phyloP scores from a whole-genome alignment of 768 basidiomycete genomes.

The Melanogaster broomeanus region DNA sequence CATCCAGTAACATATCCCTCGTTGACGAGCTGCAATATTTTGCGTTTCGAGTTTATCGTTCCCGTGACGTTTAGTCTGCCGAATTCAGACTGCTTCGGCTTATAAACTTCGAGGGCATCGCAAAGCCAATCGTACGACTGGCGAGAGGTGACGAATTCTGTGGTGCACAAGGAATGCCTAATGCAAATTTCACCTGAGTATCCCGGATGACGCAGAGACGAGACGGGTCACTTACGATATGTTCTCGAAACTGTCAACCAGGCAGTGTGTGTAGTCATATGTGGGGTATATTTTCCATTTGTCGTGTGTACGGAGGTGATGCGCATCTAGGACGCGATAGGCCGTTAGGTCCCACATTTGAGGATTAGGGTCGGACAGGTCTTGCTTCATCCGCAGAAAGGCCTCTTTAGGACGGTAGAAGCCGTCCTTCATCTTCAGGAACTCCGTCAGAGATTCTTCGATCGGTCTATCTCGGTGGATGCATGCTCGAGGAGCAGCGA shows the following conservation, averaged over 20 bases:
- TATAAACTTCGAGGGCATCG: conserved; percentile 96
- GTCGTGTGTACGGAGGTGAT: conserved; percentile 90
- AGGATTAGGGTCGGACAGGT: conserved; percentile 88
- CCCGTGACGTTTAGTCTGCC: conserved; percentile 92
- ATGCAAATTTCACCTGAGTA: neutral
- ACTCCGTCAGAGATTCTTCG: conserved; percentile 85
- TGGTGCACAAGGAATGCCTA: conserved; percentile 96
- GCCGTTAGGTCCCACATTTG: conserved; percentile 99
- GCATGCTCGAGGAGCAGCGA: conserved; percentile 80
- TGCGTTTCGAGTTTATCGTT: conserved; percentile 96
- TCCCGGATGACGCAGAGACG: neutral
- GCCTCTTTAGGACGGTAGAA: conserved; percentile 90
- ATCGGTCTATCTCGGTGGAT: conserved; percentile 84
- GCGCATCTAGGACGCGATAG: conserved; percentile 87
- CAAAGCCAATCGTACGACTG: conserved; percentile 99
- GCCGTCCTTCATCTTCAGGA: conserved; percentile 90
- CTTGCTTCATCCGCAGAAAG: conserved; percentile 96
- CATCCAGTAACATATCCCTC: conserved; percentile 85
- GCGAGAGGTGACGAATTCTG: conserved; percentile 93
- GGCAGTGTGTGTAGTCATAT: conserved; percentile 98
- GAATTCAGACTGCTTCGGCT: conserved; percentile 95
- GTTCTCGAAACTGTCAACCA: conserved; percentile 98
- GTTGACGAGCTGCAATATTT: conserved; percentile 86
- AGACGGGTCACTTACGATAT: conserved; percentile 75
- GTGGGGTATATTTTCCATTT: conserved; percentile 99